A percentile compares a stretch with the other conserved stretches of the same genome.
Evolutionary conservation across 148 eudicot species (phyloP).

Genomic region (Chenopodium album): DNA sequence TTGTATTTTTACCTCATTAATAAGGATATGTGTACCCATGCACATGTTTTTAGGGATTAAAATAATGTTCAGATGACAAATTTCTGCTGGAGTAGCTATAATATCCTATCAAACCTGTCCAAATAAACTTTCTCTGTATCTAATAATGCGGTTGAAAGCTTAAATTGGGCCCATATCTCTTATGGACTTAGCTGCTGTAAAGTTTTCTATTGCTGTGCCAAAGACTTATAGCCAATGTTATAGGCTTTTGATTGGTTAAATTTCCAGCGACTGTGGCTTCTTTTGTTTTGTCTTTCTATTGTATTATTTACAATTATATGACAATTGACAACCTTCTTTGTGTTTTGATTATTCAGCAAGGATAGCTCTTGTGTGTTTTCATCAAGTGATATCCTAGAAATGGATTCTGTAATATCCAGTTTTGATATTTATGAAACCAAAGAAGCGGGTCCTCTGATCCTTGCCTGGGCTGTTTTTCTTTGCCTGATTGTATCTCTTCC

Average conservation of each 20-base stretch:
- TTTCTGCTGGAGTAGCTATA: no score
- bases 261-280: not conserved
- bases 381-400: conserved; percentile 57
- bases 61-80: not conserved
- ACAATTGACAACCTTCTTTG: not conserved
- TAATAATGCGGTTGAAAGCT: not conserved
- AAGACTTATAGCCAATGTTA: not conserved
- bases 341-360: conserved; percentile 42
- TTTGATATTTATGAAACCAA: conserved; percentile 56
- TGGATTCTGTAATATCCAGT: conserved; percentile 66
- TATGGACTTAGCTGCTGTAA: not conserved
- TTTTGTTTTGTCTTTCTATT: not conserved
- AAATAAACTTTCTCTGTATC: no score
- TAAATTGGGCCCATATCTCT: not conserved
- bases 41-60: not conserved
- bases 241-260: not conserved
- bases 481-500: conserved; percentile 82
- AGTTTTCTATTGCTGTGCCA: not conserved
- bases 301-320: not conserved
- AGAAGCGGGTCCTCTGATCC: conserved; percentile 82
- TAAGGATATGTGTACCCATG: not conserved
- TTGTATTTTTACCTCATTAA: not conserved
- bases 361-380: conserved; percentile 64
- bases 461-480: conserved; percentile 91
- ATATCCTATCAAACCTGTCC: not conserved